Base-by-base conservation (phyloP, 306 rosid species). In the Cajanus cajan region DNA sequence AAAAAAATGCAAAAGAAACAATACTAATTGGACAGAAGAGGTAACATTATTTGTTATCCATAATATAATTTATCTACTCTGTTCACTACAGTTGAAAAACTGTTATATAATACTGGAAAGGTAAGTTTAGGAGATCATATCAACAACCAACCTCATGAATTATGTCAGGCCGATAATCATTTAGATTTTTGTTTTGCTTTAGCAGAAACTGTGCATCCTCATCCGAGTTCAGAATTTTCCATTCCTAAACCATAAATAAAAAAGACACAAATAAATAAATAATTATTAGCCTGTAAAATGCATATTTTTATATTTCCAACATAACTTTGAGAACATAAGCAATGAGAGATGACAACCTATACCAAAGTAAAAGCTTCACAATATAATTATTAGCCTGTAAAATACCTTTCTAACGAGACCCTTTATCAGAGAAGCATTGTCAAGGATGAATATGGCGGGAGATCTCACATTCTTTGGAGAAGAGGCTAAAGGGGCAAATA, bases 101-200 rank as follows among this genome's bases (percentile, higher is more conserved):
- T 22, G 6, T 67, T 12, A 40, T 10, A 64, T 37, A 19, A 21
- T 41, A 68, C 37, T 34, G 4, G 37, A 47, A 47, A n/a, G 24
- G n/a, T n/a, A 16, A n/a, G 1, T 37, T 6, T 9, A 37, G 47
- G 48, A 57, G 50, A 43, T 28, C 21, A 14, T 13, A 54, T 1
- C 31, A 28, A 28, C 31, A 28, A 28, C 80, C 8, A 50, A 86
- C 80, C 80, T 71, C 76, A 10, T 64, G 70, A 55, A 75, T 64
- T 45, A 82, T 74, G 39, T 74, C 84, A 14, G 82, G 84, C 28
- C 84, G 52, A 74, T 61, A 79, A 70, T 85, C 77, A 69, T 82
- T 69, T 40, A 70, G 76, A 69, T 82, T 69, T 68, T 71, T 82
- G 15, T 78, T 69, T 52, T 79, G 73, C 44, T 79, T 79, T 57